phyloP scores from a whole-genome alignment of 805 yeast species.

The Ogataea pini region DNA sequence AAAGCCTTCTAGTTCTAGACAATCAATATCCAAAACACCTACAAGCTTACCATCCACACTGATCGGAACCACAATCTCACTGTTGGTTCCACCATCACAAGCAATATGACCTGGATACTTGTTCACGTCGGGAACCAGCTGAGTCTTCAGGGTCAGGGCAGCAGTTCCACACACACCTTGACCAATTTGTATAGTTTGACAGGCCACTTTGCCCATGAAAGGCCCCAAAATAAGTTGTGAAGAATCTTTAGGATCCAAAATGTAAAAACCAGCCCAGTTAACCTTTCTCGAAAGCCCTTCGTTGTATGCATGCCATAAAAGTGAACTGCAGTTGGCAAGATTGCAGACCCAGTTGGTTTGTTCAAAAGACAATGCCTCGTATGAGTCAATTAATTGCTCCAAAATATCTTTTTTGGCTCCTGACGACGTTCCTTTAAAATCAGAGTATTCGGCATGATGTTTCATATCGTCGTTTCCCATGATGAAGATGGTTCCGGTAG shows the following conservation, averaged over 20 bases:
- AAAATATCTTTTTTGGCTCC: conserved; percentile 53
- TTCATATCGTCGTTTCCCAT: conserved; percentile 12
- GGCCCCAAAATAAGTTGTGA: conserved; percentile 77
- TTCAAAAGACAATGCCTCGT: conserved; percentile 61
- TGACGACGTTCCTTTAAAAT: conserved; percentile 40
- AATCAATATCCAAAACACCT: conserved; percentile 90
- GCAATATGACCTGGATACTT: conserved; percentile 92
- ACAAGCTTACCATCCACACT: conserved; percentile 41
- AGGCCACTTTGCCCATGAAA: conserved; percentile 95
- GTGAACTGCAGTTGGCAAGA: conserved; percentile 79
- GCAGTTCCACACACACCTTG: conserved; percentile 93
- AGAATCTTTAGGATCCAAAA: conserved; percentile 41
- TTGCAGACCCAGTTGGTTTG: conserved; percentile 88
- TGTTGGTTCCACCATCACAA: conserved; percentile 91
- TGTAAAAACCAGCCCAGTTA: conserved; percentile 95
- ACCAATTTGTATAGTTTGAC: conserved; percentile 78
- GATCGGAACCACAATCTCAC: conserved; percentile 92
- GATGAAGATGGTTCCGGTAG: neutral
- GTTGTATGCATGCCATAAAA: conserved; percentile 85
- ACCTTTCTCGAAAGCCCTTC: conserved; percentile 51
- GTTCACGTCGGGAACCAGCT: conserved; percentile 76
- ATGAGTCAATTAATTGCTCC: conserved; percentile 57
- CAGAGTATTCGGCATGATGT: conserved; percentile 77
- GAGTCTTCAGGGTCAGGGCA: conserved; percentile 58
- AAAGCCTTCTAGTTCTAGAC: conserved; percentile 65